These are phyloP conservation scores for Orbilia javanica DNA, from an alignment of 2,329 filamentous ascomycete genomes.

Conservation along the genomic window DNA sequence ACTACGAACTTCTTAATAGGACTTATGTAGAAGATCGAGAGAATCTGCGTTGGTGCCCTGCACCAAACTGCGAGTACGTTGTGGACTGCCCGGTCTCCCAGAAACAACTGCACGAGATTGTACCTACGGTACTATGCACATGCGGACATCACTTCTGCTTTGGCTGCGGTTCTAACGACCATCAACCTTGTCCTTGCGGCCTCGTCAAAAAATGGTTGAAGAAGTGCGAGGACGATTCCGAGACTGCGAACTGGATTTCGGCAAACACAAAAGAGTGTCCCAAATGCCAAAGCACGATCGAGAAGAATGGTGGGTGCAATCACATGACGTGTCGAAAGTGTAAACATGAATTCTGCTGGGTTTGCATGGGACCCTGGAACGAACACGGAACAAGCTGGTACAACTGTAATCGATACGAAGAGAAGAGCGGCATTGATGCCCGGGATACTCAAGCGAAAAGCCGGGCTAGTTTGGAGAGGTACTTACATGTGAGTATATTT, in stretches of 20 bases:
- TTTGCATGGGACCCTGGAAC: conserved; percentile 99
- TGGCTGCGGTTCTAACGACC: conserved; percentile 87
- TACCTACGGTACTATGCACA: conserved; percentile 87
- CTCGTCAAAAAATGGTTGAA: conserved; percentile 96
- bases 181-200: conserved; percentile 91
- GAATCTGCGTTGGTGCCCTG: conserved; percentile 95
- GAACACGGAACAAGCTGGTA: conserved; percentile 99
- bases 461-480: conserved; percentile 90
- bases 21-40: conserved; percentile 98
- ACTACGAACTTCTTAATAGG: conserved; percentile 86
- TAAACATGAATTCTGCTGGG: conserved; percentile 98
- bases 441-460: conserved; percentile 92
- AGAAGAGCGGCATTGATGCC: conserved; percentile 91
- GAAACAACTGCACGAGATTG: conserved; percentile 84
- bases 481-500: conserved; percentile 69
- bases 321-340: conserved; percentile 98
- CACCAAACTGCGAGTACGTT: conserved; percentile 95
- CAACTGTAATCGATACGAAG: conserved; percentile 97
- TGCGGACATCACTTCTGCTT: conserved; percentile 95
- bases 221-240: conserved; percentile 97
- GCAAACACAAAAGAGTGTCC: conserved; percentile 99
- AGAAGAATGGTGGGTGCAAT: conserved; percentile 98
- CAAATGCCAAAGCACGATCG: conserved; percentile 94
- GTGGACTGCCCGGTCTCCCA: conserved; percentile 89
- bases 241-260: conserved; percentile 99